These are phyloP conservation scores for Mycosphaerelloides madeirae DNA, from an alignment of 2,329 filamentous ascomycete species.

Conservation along the genomic window DNA sequence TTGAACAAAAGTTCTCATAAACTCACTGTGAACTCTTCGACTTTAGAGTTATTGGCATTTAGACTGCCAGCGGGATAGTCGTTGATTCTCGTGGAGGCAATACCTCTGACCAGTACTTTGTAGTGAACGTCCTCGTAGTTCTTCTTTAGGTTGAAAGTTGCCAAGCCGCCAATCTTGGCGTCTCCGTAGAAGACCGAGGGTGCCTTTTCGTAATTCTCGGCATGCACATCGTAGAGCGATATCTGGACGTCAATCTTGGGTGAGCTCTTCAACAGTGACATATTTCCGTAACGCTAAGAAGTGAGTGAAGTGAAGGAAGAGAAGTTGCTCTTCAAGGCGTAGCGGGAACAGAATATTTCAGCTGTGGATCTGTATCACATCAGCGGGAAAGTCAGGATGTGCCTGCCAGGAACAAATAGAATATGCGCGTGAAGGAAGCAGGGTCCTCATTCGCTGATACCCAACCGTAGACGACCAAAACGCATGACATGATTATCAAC, in stretches of 20 bases:
- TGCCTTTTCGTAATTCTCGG: not conserved
- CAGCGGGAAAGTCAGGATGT: not conserved
- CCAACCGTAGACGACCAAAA: too few relatives aligned
- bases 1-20: not conserved
- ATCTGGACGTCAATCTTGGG: slow-evolving; percentile 1
- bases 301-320: too few relatives aligned
- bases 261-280: not conserved
- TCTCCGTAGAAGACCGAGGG: slow-evolving; percentile 5
- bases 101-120: slow-evolving; percentile 10
- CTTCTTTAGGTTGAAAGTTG: slow-evolving; percentile 10
- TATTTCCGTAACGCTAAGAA: not conserved
- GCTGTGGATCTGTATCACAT: too few relatives aligned
- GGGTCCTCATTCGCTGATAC: too few relatives aligned
- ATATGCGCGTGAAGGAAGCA: too few relatives aligned
- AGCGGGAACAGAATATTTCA: too few relatives aligned
- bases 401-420: too few relatives aligned
- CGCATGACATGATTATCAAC: too few relatives aligned
- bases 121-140: slow-evolving; percentile 9
- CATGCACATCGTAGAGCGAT: not conserved
- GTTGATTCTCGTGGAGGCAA: slow-evolving; percentile 7
- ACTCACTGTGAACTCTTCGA: slow-evolving; percentile 6
- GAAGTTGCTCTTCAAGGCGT: too few relatives aligned
- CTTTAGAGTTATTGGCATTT: slow-evolving; percentile 4
- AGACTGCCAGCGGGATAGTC: slow-evolving; percentile 6
- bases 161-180: slow-evolving; percentile 9